These are phyloP conservation scores for Pseudoperonospora humuli DNA, from an alignment of 352 stramenopile species.

Conservation along the genomic window DNA sequence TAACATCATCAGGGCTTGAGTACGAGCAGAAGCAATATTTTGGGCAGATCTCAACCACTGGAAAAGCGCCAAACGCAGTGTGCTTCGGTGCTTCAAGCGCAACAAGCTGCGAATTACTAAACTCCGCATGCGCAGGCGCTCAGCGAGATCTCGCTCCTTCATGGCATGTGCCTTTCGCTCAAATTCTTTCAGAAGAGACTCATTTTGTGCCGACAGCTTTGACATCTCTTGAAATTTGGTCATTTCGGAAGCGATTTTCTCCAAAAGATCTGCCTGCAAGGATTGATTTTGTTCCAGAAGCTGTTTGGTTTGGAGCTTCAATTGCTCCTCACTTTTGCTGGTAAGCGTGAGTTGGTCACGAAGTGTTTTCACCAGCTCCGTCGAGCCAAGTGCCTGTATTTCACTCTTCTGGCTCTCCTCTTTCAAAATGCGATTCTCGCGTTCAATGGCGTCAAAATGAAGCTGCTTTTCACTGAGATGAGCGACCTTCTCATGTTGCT, in stretches of 20 bases:
- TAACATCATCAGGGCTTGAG: too few species aligned
- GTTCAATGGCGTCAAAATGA: constrained; percentile 35
- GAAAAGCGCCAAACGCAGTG: constrained; percentile 20
- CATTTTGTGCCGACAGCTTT: too few species aligned
- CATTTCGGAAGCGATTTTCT: constrained; percentile 58
- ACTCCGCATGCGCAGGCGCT: constrained; percentile 17
- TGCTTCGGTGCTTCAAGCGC: constrained; percentile 24
- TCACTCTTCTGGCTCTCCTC: constrained; percentile 53
- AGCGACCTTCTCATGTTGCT: too few species aligned
- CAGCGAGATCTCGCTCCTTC: too few species aligned
- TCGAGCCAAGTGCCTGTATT: constrained; percentile 48
- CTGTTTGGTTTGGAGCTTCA: constrained; percentile 62
- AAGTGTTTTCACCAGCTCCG: constrained; percentile 45
- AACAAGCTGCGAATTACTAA: constrained; percentile 26
- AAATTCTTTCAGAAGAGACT: too few species aligned
- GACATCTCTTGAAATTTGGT: constrained; percentile 65
- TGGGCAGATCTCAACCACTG: constrained; percentile 18
- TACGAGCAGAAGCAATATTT: constrained; percentile 6
- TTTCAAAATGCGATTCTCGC: constrained; percentile 50
- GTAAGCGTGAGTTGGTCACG: constrained; percentile 44
- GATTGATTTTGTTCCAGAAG: constrained; percentile 66
- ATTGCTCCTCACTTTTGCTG: constrained; percentile 52
- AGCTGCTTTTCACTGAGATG: constrained; percentile 40
- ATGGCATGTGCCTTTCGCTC: constrained; percentile 33
- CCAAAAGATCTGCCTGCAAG: constrained; percentile 50